Evolutionary conservation across 108 stramenopile genomes (phyloP).

Genomic region (Epipyxis sp.): DNA sequence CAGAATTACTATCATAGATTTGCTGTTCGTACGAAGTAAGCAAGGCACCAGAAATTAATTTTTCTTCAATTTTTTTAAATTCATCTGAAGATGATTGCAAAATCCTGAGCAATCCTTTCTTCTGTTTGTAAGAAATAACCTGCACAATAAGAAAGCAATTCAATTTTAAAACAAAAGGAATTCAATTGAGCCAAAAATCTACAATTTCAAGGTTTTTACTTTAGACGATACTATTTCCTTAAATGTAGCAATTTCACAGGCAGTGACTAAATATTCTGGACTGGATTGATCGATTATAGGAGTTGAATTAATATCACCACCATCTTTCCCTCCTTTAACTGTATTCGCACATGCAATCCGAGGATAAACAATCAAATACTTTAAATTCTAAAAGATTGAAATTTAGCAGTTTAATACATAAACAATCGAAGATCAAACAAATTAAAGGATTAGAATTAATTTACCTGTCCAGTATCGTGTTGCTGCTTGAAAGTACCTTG

Average conservation of each 20-base stretch:
- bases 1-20: background rate
- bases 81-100: background rate
- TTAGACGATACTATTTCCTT: conserved; percentile 1
- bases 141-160: no score
- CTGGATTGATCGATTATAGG: background rate
- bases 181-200: no score
- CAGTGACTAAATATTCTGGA: background rate
- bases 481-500: conserved; percentile 29
- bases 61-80: background rate
- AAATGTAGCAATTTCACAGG: background rate
- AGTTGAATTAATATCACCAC: no score
- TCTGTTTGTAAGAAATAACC: background rate
- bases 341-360: conserved; percentile 8
- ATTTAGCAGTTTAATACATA: no score
- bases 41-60: background rate
- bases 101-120: background rate
- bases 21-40: conserved; percentile 8
- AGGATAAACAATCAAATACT: conserved; percentile 22
- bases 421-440: no score
- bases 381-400: no score
- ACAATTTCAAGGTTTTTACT: no score
- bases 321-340: background rate
- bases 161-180: no score
- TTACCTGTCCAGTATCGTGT: conserved; percentile 32
- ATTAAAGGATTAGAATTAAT: no score